Conservation (phyloP, 1,284 basidiomycete species). For the Leccinum griseonigrum region DNA sequence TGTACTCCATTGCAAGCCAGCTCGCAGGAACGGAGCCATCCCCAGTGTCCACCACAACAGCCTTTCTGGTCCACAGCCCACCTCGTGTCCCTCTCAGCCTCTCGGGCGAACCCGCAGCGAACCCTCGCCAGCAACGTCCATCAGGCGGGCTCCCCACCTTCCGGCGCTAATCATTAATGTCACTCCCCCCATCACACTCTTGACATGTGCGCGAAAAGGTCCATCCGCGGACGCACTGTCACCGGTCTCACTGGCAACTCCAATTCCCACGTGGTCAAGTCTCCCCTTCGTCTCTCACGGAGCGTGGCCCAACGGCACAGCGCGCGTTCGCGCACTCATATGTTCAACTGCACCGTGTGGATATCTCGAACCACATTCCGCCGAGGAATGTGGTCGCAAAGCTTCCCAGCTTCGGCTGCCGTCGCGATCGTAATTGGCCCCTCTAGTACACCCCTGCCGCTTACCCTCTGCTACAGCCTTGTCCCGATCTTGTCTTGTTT, state of each 20-base stretch:
- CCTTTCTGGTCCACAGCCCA: neutral
- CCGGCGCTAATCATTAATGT: constrained; percentile 20
- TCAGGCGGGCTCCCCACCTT: constrained; percentile 11
- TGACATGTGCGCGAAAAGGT: neutral
- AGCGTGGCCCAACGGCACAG: neutral
- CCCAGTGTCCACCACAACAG: neutral
- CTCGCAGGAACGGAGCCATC: neutral
- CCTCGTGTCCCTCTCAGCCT: neutral
- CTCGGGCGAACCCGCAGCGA: constrained; percentile 2
- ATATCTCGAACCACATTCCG: neutral
- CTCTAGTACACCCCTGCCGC: neutral
- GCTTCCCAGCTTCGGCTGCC: constrained; percentile 12
- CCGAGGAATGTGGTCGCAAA: constrained; percentile 2
- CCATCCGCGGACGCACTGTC: neutral
- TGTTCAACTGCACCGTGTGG: neutral
- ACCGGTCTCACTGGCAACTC: neutral
- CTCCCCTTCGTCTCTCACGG: neutral
- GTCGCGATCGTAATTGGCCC: neutral
- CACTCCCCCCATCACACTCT: neutral
- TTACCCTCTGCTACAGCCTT: neutral
- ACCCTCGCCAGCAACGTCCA: neutral
- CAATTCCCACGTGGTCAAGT: neutral
- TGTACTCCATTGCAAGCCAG: neutral
- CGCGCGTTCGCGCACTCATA: neutral
- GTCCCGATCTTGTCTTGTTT: constrained; percentile 27